Evolutionary conservation across 306 rosid genomes (phyloP), one percentile per base, ranked within the genome.

Genomic region (Leucaena leucocephala): DNA sequence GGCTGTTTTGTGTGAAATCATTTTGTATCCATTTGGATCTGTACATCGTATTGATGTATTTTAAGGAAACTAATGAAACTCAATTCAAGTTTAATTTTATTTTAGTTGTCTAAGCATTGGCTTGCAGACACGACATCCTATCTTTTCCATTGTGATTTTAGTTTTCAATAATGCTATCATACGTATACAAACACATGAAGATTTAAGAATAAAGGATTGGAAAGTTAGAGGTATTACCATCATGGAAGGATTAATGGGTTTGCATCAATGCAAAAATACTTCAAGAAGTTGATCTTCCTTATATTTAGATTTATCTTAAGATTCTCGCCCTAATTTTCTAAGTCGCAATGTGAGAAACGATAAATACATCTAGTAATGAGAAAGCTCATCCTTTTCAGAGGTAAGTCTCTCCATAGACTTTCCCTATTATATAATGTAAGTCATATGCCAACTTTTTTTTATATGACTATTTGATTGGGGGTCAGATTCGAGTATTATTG

Each of bases 1-100:
- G 76, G 19, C 45, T 65, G 68, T 64, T 65, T 39, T 64, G 13
- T n/a, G 16, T 57, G 33, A 27, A 38, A 46, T 40, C 79, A 11
- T 66, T 45, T 62, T 12, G n/a, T 74, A 50, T 35, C 69, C 67
- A 62, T 74, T 72, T 72, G 34, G 10, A 8, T 73, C 15, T 44
- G 45, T 48, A 49, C 75, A 74, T n/a, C 54, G 52, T 11, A 17
- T 27, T 22, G 16, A 71, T 80, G 54, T 44, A 70, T 70, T 78
- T 62, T 50, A 50, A 21, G 50, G 78, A 75, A 45, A 58, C 55
- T 45, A 12, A 27, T 80, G 76, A 64, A 40, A 17, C 72, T n/a
- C 68, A 75, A 21, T 42, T 54, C 44, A 22, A 39, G 73, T 58
- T 71, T 40, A 33, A 43, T 52, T 46, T 52, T 39, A 35, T 40